phyloP scores from a whole-genome alignment of 305 asterid species.

The Euphrasia arctica region DNA sequence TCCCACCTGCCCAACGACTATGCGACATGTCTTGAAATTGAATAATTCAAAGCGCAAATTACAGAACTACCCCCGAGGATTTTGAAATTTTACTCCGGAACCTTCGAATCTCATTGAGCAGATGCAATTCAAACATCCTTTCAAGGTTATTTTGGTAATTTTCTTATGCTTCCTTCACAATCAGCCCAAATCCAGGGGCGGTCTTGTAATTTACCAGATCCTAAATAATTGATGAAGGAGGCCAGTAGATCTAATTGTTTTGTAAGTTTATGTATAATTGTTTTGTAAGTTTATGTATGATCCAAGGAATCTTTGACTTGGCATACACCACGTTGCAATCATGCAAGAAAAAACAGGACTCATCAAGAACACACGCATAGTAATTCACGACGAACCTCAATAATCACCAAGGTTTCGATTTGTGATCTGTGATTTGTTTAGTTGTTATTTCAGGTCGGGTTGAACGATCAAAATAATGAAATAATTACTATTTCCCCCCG shows the following conservation, averaged over 20 bases:
- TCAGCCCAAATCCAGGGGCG: background rate
- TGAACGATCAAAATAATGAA: background rate
- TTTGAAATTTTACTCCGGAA: background rate
- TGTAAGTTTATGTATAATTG: no score
- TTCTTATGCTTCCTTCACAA: background rate
- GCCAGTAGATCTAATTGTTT: constrained; percentile 9
- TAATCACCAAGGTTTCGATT: background rate
- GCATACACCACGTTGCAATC: constrained; percentile 24
- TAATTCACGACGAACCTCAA: constrained; percentile 1
- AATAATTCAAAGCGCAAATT: background rate
- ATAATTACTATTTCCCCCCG: no score
- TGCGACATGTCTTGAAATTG: background rate
- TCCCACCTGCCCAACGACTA: constrained; percentile 6
- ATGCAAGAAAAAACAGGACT: constrained; percentile 27
- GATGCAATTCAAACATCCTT: background rate
- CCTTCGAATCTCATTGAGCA: background rate
- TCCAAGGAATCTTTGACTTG: constrained; percentile 16
- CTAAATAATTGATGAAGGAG: background rate
- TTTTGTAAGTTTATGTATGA: no score
- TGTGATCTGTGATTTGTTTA: background rate
- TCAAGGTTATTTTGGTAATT: background rate
- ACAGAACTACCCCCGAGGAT: background rate
- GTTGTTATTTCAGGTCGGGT: background rate
- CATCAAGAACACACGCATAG: background rate
- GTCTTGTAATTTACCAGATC: background rate